These are phyloP conservation scores for Yamadazyma epiphylla DNA, from an alignment of 1,139 yeast species.

Conservation along the genomic window DNA sequence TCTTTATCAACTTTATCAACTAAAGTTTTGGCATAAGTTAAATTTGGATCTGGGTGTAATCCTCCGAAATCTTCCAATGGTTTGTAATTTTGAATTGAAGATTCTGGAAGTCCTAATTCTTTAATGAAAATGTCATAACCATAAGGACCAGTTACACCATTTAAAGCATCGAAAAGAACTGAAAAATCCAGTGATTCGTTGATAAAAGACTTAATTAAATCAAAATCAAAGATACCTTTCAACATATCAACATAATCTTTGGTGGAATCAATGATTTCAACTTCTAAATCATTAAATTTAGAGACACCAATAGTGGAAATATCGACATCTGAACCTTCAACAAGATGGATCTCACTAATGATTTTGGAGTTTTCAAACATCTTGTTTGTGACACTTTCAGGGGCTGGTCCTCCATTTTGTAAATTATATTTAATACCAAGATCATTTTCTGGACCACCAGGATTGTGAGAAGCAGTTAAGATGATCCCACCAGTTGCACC, in stretches of 20 bases:
- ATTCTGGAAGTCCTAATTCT: slow-evolving; percentile 72
- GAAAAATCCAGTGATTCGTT: slow-evolving; percentile 46
- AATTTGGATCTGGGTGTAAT: slow-evolving; percentile 95
- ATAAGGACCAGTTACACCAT: slow-evolving; percentile 98
- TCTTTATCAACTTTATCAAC: slow-evolving; percentile 81
- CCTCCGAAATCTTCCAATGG: slow-evolving; percentile 96
- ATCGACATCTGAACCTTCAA: slow-evolving; percentile 54
- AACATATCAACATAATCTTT: slow-evolving; percentile 72
- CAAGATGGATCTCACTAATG: slow-evolving; percentile 55
- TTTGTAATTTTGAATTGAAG: slow-evolving; percentile 69
- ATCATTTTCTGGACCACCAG: slow-evolving; percentile 95
- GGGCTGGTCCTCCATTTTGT: slow-evolving; percentile 99
- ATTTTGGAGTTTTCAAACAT: slow-evolving; percentile 69
- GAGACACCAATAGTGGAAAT: slow-evolving; percentile 53
- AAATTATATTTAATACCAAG: slow-evolving; percentile 95
- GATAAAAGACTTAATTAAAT: slow-evolving; percentile 71
- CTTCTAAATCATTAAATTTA: slow-evolving; percentile 51
- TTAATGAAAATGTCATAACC: slow-evolving; percentile 81
- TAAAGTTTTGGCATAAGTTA: slow-evolving; percentile 87
- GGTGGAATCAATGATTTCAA: slow-evolving; percentile 83
- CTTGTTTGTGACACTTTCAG: slow-evolving; percentile 86
- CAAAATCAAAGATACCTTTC: slow-evolving; percentile 86
- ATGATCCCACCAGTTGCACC: slow-evolving; percentile 92
- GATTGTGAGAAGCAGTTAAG: slow-evolving; percentile 95
- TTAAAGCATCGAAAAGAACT: slow-evolving; percentile 82